Evolutionary conservation across 768 basidiomycete species (phyloP).

Genomic region (Macrocybe gigantea): DNA sequence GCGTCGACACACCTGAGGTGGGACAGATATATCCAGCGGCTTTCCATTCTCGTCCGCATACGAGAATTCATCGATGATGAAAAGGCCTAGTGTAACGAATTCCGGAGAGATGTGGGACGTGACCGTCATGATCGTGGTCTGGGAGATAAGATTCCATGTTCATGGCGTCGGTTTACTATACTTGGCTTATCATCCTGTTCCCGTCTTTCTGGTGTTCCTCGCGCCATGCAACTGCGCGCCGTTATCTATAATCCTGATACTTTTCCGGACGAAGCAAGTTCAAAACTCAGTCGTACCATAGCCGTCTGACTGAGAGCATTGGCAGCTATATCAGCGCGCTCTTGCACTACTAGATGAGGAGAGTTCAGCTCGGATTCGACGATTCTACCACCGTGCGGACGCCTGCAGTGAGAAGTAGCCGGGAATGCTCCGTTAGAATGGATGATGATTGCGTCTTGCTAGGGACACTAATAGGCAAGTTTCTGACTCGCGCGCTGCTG

Average conservation of each 20-base stretch:
- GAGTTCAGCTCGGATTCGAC: slow-evolving; percentile 50
- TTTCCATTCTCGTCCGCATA: slow-evolving; percentile 53
- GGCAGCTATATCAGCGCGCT: slow-evolving; percentile 58
- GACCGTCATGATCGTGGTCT: slow-evolving; percentile 12
- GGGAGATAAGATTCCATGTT: slow-evolving; percentile 9
- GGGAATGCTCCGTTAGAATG: slow-evolving; percentile 2
- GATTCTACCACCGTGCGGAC: slow-evolving; percentile 69
- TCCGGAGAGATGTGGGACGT: slow-evolving; percentile 9
- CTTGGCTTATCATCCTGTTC: neutral
- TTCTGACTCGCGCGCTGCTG: slow-evolving; percentile 63
- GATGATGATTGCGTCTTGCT: slow-evolving; percentile 1
- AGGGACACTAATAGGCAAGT: slow-evolving; percentile 77
- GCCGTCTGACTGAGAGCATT: slow-evolving; percentile 1
- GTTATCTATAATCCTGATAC: slow-evolving; percentile 33
- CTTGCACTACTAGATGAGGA: slow-evolving; percentile 53
- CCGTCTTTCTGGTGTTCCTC: slow-evolving; percentile 4
- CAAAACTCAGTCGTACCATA: neutral
- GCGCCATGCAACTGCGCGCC: slow-evolving; percentile 36
- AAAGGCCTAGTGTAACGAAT: slow-evolving; percentile 79
- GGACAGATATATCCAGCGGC: slow-evolving; percentile 37
- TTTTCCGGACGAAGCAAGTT: slow-evolving; percentile 36
- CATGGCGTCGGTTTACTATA: neutral
- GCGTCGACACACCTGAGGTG: slow-evolving; percentile 36
- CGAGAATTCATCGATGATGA: slow-evolving; percentile 82
- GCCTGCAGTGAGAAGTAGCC: slow-evolving; percentile 53